Conservation (phyloP, 2,329 filamentous ascomycete species). For the Colletotrichum cereale region DNA sequence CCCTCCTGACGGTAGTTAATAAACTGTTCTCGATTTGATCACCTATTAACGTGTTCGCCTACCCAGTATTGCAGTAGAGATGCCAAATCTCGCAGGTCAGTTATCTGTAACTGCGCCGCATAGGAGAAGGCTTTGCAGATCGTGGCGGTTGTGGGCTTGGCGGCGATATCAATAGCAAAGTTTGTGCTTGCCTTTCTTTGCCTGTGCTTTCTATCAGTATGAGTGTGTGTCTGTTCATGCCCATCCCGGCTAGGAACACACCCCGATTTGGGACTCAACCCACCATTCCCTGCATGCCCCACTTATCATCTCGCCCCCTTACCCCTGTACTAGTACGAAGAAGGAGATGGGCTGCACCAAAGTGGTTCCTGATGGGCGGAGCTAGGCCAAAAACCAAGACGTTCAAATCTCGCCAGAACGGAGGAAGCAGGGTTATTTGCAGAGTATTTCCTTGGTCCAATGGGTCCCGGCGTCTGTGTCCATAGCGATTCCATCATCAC, state of each 20-base stretch:
- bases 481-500: constrained; percentile 27
- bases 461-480: constrained; percentile 10
- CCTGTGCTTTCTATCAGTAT: not conserved
- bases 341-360: constrained; percentile 35
- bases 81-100: not conserved
- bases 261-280: not conserved
- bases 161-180: not conserved
- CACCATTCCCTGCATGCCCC: not conserved
- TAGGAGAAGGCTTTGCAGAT: constrained; percentile 15
- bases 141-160: constrained; percentile 7
- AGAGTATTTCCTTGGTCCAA: constrained; percentile 25
- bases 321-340: constrained; percentile 35
- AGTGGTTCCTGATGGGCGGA: constrained; percentile 37
- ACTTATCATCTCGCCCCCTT: constrained; percentile 35
- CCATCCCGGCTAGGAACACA: constrained; percentile 1
- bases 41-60: constrained; percentile 10
- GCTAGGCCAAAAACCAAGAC: constrained; percentile 44
- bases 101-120: not conserved
- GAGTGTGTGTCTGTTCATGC: constrained; percentile 2
- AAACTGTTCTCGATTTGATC: not conserved
- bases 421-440: constrained; percentile 32
- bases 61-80: not conserved
- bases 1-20: not conserved
- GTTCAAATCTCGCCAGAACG: constrained; percentile 46
- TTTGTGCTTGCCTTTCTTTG: not conserved